Evolutionary conservation across 2,329 filamentous ascomycete genomes (phyloP).

Genomic region (Microsporum canis): DNA sequence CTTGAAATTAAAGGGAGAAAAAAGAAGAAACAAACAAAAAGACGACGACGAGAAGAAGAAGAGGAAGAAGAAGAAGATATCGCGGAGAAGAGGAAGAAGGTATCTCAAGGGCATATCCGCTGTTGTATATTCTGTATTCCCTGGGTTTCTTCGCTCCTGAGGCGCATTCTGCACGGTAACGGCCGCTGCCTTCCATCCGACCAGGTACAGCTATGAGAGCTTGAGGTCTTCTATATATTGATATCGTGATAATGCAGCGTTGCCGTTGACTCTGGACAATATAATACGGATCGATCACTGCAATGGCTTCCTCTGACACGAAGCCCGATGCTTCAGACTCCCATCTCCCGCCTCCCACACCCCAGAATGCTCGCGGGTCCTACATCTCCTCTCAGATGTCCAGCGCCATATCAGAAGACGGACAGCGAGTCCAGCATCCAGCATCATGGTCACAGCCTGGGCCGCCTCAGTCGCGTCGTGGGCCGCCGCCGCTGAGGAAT

Average conservation of each 20-base stretch:
- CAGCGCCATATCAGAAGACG: conserved; percentile 45
- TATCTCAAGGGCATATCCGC: too few species aligned
- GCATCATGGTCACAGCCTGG: conserved; percentile 38
- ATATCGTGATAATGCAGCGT: neutral
- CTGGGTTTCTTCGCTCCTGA: neutral
- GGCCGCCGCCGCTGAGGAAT: conserved; percentile 31
- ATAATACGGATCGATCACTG: neutral
- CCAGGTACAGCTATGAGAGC: neutral
- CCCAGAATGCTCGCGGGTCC: conserved; percentile 23
- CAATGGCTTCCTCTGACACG: conserved; percentile 9
- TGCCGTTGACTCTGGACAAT: neutral
- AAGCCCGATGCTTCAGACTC: neutral
- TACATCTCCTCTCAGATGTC: conserved; percentile 61
- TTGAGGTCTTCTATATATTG: neutral
- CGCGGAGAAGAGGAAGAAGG: too few species aligned
- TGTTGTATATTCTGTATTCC: neutral
- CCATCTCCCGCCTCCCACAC: neutral
- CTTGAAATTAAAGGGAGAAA: neutral
- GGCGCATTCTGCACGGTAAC: neutral
- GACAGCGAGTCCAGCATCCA: conserved; percentile 26
- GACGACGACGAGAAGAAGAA: neutral
- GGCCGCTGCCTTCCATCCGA: neutral
- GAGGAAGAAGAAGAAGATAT: too few species aligned
- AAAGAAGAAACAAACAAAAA: neutral
- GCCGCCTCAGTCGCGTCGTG: conserved; percentile 46